Conservation (phyloP, 345 rosid genomes). For the Zanthoxylum bungeanum region DNA sequence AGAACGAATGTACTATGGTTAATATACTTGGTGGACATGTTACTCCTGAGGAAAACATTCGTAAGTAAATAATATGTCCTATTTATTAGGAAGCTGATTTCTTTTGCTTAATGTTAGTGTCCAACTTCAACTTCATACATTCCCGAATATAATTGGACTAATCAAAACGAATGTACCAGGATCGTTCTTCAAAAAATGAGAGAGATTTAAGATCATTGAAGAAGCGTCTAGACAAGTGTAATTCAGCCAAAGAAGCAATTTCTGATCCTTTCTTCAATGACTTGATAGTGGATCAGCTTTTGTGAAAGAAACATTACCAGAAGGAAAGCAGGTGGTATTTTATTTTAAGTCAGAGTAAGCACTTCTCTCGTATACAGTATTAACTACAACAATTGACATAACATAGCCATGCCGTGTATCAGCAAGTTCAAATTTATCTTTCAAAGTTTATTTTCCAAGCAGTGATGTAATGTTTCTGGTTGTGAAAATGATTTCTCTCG, state of each 20-base stretch:
- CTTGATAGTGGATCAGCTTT: slow-evolving; percentile 33
- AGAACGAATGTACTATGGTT: slow-evolving; percentile 90
- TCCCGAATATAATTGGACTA: background rate
- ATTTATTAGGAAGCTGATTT: too few relatives aligned
- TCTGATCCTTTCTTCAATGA: slow-evolving; percentile 68
- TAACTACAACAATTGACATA: background rate
- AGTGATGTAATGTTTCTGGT: too few relatives aligned
- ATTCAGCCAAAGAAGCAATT: slow-evolving; percentile 76
- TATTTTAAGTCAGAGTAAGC: background rate
- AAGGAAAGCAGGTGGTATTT: background rate
- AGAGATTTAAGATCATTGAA: slow-evolving; percentile 77
- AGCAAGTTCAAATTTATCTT: background rate
- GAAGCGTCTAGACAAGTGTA: slow-evolving; percentile 69
- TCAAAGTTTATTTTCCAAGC: background rate
- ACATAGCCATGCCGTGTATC: too few relatives aligned
- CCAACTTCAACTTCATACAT: background rate
- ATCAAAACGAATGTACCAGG: slow-evolving; percentile 31
- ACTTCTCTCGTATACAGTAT: background rate
- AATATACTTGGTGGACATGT: slow-evolving; percentile 72
- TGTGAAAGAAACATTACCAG: slow-evolving; percentile 2
- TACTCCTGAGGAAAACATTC: slow-evolving; percentile 80
- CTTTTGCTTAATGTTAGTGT: background rate
- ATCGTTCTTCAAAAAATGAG: slow-evolving; percentile 61
- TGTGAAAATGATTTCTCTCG: too few relatives aligned
- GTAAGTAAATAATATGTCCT: too few relatives aligned